These are phyloP conservation scores for Papiliotrema nemorosa DNA, from an alignment of 1,284 basidiomycete genomes.

Conservation along the genomic window DNA sequence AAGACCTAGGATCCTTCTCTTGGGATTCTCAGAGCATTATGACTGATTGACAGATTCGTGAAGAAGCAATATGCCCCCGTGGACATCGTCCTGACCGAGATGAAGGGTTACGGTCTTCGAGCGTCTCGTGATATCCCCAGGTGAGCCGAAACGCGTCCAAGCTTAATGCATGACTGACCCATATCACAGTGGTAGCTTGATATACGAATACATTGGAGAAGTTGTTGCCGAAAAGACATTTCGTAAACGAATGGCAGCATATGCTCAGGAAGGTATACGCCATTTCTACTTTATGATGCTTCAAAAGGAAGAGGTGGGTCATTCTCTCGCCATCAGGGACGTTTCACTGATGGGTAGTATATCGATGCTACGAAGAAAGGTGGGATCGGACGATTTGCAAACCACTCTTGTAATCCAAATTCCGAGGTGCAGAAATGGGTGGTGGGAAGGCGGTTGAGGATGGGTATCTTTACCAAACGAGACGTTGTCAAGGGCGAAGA, in stretches of 20 bases:
- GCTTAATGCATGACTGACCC: no score
- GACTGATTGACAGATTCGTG: conserved; percentile 64
- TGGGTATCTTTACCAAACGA: conserved; percentile 96
- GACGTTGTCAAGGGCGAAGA: conserved; percentile 80
- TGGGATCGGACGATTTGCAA: conserved; percentile 93
- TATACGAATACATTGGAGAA: conserved; percentile 98
- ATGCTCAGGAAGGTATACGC: conserved; percentile 85
- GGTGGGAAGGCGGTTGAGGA: conserved; percentile 82
- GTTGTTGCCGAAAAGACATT: conserved; percentile 86
- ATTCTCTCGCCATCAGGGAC: not conserved
- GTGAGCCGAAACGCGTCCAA: conserved; percentile 54
- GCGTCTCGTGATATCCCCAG: conserved; percentile 66
- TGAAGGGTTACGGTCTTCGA: conserved; percentile 91
- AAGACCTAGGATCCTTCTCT: not conserved
- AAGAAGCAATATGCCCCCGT: conserved; percentile 79
- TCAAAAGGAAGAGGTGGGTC: conserved; percentile 86
- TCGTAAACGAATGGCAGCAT: conserved; percentile 88
- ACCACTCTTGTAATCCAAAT: conserved; percentile 97
- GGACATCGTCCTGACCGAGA: conserved; percentile 87
- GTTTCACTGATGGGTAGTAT: conserved; percentile 58
- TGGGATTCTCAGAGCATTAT: not conserved
- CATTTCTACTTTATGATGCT: conserved; percentile 99
- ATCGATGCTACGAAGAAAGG: conserved; percentile 98
- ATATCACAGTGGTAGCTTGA: conserved; percentile 71
- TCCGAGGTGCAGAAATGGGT: conserved; percentile 99